phyloP scores from a whole-genome alignment of 176 grass and related monocot species.

The Otatea glauca region DNA sequence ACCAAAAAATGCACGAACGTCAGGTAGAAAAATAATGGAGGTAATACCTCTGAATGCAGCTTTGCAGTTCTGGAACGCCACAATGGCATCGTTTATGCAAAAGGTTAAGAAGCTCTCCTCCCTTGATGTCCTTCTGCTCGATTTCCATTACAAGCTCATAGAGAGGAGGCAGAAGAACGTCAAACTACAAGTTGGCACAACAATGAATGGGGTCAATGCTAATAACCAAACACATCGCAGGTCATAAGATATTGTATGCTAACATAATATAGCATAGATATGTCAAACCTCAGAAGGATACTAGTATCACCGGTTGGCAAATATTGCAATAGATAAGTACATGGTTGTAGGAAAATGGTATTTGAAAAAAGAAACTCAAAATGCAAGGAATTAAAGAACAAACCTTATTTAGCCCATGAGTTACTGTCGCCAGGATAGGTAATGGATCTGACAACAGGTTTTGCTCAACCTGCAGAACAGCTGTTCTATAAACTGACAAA shows the following conservation, averaged over 20 bases:
- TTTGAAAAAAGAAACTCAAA: not conserved
- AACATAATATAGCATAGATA: slow-evolving; percentile 25
- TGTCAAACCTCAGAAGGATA: not conserved
- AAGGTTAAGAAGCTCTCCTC: slow-evolving; percentile 92
- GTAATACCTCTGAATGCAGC: slow-evolving; percentile 85
- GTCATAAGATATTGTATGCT: not conserved
- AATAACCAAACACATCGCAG: slow-evolving; percentile 18
- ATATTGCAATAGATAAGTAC: not conserved
- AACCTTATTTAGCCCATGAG: slow-evolving; percentile 88
- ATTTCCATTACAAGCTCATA: slow-evolving; percentile 81
- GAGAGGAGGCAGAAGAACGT: slow-evolving; percentile 82
- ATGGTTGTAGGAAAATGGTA: slow-evolving; percentile 9
- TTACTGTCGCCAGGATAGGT: slow-evolving; percentile 80
- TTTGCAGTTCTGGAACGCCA: slow-evolving; percentile 96
- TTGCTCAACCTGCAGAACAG: slow-evolving; percentile 94
- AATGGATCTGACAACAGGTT: slow-evolving; percentile 89
- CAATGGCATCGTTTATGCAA: slow-evolving; percentile 91
- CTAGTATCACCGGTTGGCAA: slow-evolving; percentile 7
- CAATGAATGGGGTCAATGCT: slow-evolving; percentile 11
- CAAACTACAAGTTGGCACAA: slow-evolving; percentile 60
- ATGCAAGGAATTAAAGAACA: slow-evolving; percentile 8
- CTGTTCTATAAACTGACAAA: slow-evolving; percentile 91
- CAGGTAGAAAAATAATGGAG: slow-evolving; percentile 26
- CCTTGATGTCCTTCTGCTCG: slow-evolving; percentile 84
- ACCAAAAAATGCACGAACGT: not conserved